A percentile compares a stretch with the other conserved stretches of the same genome.
Conservation (phyloP, 1,284 basidiomycete genomes). For the Bjerkandera adusta region DNA sequence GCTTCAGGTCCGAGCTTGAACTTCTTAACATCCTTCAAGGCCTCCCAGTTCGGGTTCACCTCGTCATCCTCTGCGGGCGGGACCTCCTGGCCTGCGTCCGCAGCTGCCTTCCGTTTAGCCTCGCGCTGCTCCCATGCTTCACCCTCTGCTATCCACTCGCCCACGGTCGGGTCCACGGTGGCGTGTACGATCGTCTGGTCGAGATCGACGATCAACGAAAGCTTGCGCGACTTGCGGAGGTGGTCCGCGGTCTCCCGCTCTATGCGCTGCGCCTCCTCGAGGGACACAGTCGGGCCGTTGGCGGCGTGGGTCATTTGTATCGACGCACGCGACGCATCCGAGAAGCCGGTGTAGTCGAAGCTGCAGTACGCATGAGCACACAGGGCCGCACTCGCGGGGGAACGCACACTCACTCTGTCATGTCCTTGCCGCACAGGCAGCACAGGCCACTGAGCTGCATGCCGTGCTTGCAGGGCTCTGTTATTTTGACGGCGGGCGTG, state of each 20-base stretch:
- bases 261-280: constrained; percentile 87
- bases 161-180: constrained; percentile 97
- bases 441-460: constrained; percentile 92
- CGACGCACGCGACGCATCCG: constrained; percentile 75
- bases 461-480: constrained; percentile 91
- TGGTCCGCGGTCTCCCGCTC: constrained; percentile 80
- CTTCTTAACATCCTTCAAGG: constrained; percentile 84
- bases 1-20: constrained; percentile 86
- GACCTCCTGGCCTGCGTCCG: constrained; percentile 38
- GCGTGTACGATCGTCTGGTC: constrained; percentile 99
- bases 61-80: constrained; percentile 48
- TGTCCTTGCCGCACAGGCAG: constrained; percentile 90
- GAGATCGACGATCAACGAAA: constrained; percentile 96
- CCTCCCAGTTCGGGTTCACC: constrained; percentile 87
- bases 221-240: constrained; percentile 74
- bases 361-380: constrained; percentile 39
- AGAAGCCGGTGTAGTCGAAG: constrained; percentile 83
- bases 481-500: constrained; percentile 60
- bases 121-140: constrained; percentile 67
- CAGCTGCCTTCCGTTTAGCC: constrained; percentile 34
- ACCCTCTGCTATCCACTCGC: constrained; percentile 92
- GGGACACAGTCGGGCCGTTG: constrained; percentile 73
- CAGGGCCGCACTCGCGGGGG: constrained; percentile 10
- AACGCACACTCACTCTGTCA: constrained; percentile 71
- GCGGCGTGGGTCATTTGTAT: constrained; percentile 87